Percentiles rank a stretch among this genome's conserved stretches.
phyloP scores from a whole-genome alignment of 108 stramenopile species.

The Heterococcus sp. region DNA sequence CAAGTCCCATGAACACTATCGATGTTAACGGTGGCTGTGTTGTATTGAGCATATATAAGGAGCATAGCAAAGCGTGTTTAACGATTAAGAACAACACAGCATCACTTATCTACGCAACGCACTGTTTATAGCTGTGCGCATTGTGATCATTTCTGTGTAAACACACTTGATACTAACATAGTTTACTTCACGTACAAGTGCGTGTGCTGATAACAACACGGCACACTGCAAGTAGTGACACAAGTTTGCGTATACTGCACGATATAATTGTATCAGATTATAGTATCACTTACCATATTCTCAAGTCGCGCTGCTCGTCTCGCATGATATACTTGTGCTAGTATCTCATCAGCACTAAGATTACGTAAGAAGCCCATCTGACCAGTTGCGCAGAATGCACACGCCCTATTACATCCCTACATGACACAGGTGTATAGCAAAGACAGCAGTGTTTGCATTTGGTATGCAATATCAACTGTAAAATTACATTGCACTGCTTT shows the following conservation, averaged over 20 bases:
- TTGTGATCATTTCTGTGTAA: not conserved
- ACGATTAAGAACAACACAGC: not conserved
- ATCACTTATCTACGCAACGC: not conserved
- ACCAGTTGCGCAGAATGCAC: slow-evolving; percentile 35
- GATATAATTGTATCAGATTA: not conserved
- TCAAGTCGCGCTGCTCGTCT: slow-evolving; percentile 5
- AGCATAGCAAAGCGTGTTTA: not conserved
- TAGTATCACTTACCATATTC: slow-evolving; percentile 4
- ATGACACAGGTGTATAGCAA: too few relatives aligned
- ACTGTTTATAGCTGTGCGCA: not conserved
- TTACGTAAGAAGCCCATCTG: slow-evolving; percentile 39
- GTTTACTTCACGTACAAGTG: not conserved
- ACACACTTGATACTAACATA: not conserved
- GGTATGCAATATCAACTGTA: too few relatives aligned
- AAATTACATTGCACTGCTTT: too few relatives aligned
- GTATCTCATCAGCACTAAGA: slow-evolving; percentile 24
- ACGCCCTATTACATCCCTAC: slow-evolving; percentile 21
- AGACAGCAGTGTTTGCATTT: too few relatives aligned
- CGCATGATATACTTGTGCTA: slow-evolving; percentile 36
- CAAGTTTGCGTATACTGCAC: not conserved
- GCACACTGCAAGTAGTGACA: not conserved
- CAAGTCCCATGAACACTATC: slow-evolving; percentile 42
- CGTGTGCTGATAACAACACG: not conserved
- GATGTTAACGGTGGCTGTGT: slow-evolving; percentile 18
- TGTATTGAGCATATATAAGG: not conserved